A percentile compares a stretch with the other conserved stretches of the same genome.
Conservation (phyloP, 768 basidiomycete genomes). For the Xanthoconium stramineum region DNA sequence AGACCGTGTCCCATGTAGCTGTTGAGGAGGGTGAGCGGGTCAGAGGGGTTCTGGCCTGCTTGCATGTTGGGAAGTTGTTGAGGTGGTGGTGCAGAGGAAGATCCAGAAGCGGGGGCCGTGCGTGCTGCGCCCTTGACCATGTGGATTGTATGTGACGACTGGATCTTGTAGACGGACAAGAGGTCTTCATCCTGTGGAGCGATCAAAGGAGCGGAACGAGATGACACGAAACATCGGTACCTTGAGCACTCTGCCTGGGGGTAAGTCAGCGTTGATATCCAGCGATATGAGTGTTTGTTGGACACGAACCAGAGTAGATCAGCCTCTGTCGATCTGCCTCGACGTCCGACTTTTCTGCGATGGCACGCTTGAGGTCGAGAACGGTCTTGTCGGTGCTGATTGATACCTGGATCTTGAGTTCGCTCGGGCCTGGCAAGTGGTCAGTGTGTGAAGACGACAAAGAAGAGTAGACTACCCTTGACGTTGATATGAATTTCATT, state of each 20-base stretch:
- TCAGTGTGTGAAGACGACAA: neutral
- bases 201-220: conserved; percentile 4
- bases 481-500: conserved; percentile 64
- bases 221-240: conserved; percentile 30
- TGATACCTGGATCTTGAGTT: conserved; percentile 87
- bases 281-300: neutral
- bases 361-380: conserved; percentile 83
- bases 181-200: conserved; percentile 72
- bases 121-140: conserved; percentile 87
- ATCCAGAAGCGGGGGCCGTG: conserved; percentile 28
- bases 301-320: conserved; percentile 80
- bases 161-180: conserved; percentile 86
- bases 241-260: conserved; percentile 68
- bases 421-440: conserved; percentile 64
- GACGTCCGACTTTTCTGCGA: conserved; percentile 83
- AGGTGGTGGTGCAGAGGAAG: conserved; percentile 41
- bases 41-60: conserved; percentile 83
- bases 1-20: conserved; percentile 72
- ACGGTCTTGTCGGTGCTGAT: conserved; percentile 85
- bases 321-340: conserved; percentile 84
- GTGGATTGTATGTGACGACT: conserved; percentile 82
- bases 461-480: conserved; percentile 46
- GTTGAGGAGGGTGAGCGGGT: conserved; percentile 83
- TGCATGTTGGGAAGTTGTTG: conserved; percentile 75
- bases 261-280: neutral